Evolutionary conservation across 2,329 filamentous ascomycete genomes (phyloP).

Genomic region (Colletotrichum chlorophyti): DNA sequence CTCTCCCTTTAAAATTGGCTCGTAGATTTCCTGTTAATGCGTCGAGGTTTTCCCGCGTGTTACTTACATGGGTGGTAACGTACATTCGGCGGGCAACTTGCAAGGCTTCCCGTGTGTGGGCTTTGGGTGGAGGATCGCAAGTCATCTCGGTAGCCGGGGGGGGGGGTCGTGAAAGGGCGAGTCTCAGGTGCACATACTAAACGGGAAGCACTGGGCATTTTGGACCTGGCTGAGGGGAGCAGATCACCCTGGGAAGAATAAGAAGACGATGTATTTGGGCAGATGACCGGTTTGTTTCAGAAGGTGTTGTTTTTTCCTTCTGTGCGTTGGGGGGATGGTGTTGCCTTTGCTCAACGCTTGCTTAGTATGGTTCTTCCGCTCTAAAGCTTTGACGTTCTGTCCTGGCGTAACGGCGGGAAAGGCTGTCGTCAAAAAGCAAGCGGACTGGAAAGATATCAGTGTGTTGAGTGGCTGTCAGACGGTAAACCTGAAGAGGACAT

Average conservation of each 20-base stretch:
- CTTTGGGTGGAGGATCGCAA: not conserved
- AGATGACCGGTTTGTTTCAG: slow-evolving; percentile 20
- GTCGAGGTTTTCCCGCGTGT: no score
- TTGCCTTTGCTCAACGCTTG: not conserved
- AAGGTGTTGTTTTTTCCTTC: not conserved
- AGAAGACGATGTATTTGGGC: not conserved
- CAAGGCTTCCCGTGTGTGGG: no score
- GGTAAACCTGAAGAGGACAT: not conserved
- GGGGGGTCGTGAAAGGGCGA: not conserved
- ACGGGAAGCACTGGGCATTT: not conserved
- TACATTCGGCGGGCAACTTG: no score
- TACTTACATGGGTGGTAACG: no score
- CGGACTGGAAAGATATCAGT: slow-evolving; percentile 6
- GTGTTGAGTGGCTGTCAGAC: slow-evolving; percentile 2
- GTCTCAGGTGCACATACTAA: not conserved
- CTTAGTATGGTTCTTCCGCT: no score
- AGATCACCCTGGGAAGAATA: slow-evolving; percentile 11
- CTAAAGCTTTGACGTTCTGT: no score
- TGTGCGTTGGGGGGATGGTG: not conserved
- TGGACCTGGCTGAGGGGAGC: slow-evolving; percentile 9
- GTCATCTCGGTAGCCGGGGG: slow-evolving; percentile 15
- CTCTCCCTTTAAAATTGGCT: no score
- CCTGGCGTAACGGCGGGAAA: no score
- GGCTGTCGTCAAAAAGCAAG: not conserved
- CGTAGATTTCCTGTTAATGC: no score